Base-by-base conservation (phyloP, 306 rosid genomes). In the Lupinus albus region DNA sequence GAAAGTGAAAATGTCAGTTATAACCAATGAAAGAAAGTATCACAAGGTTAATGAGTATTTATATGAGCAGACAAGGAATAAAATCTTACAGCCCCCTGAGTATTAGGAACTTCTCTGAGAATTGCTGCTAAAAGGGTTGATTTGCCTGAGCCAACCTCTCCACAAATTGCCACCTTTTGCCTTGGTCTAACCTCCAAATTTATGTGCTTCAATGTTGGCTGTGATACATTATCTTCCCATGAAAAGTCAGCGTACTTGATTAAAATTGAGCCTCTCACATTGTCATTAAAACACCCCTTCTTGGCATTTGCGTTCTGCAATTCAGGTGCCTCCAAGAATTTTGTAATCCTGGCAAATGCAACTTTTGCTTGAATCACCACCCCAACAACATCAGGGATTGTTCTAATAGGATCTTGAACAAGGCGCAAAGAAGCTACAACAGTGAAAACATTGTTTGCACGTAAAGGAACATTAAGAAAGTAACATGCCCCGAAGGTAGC, bases 101-200 rank as follows among this genome's bases (percentile, higher is more conserved):
- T 78, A 61, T 55, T 68, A 47, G 95, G 85, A 81, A 89, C 81
- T 85, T 92, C 97, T 30, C 90, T 82, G 30, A 92, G 96, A 89
- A 92, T 76, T 55, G 97, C 89, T 3, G 96, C 86, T 35, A 92
- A 71, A 63, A 89, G 83, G 41, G 87, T 84, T 68, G 97, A 92
- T 81, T 92, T 92, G 7, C 97, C 97, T n/a, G 97, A 89, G 68
- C 96, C 97, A 32, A 92, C 95, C 81, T 89, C 96, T 51, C 97
- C 97, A 64, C 97, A 92, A 14, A 89, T 80, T 33, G 96, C 96
- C 33, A 92, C 85, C 85, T 87, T 92, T 59, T 89, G 82, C 49
- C 92, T 88, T 4, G 76, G 82, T 38, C 64, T 53, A 32, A 89
- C 86, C 61, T 64, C 87, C 48, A 92, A 57, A 73, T 85, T 78